Evolutionary conservation across 352 stramenopile species (phyloP).

Genomic region (Saprolegnia diclina): DNA sequence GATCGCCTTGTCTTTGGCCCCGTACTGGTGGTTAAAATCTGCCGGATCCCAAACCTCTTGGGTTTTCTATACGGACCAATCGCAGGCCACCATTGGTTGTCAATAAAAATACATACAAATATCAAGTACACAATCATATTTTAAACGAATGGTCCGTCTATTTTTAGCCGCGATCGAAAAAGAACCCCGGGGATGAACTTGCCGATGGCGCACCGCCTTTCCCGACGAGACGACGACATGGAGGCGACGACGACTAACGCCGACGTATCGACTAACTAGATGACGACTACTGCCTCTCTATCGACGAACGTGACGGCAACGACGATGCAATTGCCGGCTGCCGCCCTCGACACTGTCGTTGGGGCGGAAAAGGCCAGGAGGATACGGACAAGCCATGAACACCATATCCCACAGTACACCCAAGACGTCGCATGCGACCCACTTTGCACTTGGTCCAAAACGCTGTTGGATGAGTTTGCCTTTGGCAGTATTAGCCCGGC

Average conservation of each 20-base stretch:
- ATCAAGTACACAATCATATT: constrained; percentile 8
- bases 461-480: not conserved
- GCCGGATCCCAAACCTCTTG: not conserved
- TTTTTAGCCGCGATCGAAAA: not conserved
- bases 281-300: no score
- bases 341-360: no score
- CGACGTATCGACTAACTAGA: no score
- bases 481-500: not conserved
- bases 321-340: no score
- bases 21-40: constrained; percentile 17
- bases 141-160: not conserved
- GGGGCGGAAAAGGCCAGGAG: no score
- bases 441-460: not conserved
- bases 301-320: no score
- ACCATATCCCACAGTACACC: not conserved
- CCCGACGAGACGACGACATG: no score
- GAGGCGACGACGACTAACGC: no score
- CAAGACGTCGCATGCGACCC: no score
- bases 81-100: not conserved
- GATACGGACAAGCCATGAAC: not conserved
- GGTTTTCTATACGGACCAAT: not conserved
- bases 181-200: not conserved
- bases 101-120: not conserved
- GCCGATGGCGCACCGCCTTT: not conserved
- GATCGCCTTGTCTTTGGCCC: not conserved